Conservation (phyloP, 2,329 filamentous ascomycete genomes). For the Leptosphaerulina australis region DNA sequence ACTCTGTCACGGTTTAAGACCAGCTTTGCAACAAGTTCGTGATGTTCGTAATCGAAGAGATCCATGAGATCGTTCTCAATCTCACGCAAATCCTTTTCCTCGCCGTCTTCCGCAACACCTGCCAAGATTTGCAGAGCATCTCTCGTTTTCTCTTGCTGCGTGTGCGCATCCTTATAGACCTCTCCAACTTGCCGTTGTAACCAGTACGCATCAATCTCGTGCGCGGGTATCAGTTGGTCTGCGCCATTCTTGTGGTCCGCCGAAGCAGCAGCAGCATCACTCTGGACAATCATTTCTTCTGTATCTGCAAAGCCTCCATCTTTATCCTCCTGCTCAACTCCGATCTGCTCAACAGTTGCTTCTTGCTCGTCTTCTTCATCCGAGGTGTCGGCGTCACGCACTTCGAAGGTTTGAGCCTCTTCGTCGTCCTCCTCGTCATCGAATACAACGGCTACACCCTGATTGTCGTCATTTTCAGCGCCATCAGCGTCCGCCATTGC, state of each 20-base stretch:
- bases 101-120: constrained; percentile 74
- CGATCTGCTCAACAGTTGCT: constrained; percentile 64
- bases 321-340: constrained; percentile 57
- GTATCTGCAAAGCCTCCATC: constrained; percentile 59
- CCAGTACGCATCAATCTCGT: constrained; percentile 98
- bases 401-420: constrained; percentile 78
- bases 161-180: constrained; percentile 88
- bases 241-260: constrained; percentile 50
- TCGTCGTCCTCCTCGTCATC: constrained; percentile 86
- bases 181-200: constrained; percentile 88
- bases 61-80: constrained; percentile 99
- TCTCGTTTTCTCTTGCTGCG: constrained; percentile 89
- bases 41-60: constrained; percentile 95
- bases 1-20: constrained; percentile 93
- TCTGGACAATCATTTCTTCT: constrained; percentile 85
- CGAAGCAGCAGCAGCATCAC: constrained; percentile 57
- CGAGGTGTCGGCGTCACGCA: constrained; percentile 81
- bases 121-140: constrained; percentile 83
- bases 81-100: constrained; percentile 85
- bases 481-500: constrained; percentile 65
- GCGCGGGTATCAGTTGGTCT: constrained; percentile 71
- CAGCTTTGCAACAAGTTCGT: constrained; percentile 87
- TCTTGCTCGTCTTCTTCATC: constrained; percentile 75
- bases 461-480: constrained; percentile 79
- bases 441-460: constrained; percentile 97